Percentiles rank a stretch among this genome's conserved stretches.
phyloP scores from a whole-genome alignment of 2,329 filamentous ascomycete genomes.

The Arthroderma sp. region DNA sequence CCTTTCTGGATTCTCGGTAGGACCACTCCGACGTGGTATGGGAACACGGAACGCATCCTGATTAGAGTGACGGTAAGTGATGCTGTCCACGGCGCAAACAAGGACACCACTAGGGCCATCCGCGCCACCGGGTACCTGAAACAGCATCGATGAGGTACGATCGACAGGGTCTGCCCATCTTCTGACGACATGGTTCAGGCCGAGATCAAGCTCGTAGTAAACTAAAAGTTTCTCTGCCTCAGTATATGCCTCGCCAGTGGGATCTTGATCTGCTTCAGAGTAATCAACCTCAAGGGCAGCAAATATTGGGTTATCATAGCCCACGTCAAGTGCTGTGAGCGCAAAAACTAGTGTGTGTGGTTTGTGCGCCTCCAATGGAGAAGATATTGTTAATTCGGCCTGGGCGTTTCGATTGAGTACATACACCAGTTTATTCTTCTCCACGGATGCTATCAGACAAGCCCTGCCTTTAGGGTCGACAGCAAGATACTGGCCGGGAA shows the following conservation, averaged over 20 bases:
- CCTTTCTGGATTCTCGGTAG: constrained; percentile 81
- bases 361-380: constrained; percentile 90
- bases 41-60: constrained; percentile 79
- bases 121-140: constrained; percentile 86
- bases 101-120: constrained; percentile 91
- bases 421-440: constrained; percentile 99
- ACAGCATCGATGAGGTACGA: constrained; percentile 73
- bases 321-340: constrained; percentile 79
- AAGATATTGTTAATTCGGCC: constrained; percentile 91
- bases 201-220: constrained; percentile 94
- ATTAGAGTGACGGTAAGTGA: constrained; percentile 95
- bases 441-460: constrained; percentile 81
- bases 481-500: constrained; percentile 91
- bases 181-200: constrained; percentile 89
- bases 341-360: constrained; percentile 81
- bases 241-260: constrained; percentile 66
- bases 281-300: constrained; percentile 91
- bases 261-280: constrained; percentile 78
- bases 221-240: constrained; percentile 83
- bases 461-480: constrained; percentile 92
- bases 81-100: constrained; percentile 84
- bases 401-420: constrained; percentile 92
- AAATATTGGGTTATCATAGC: constrained; percentile 94
- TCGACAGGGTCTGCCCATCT: constrained; percentile 95
- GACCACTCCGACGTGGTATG: constrained; percentile 73